Evolutionary conservation across 371 early-diverging fungal species (phyloP), one percentile per base, ranked within the genome.

Genomic region (Phascolomyces articulosus): DNA sequence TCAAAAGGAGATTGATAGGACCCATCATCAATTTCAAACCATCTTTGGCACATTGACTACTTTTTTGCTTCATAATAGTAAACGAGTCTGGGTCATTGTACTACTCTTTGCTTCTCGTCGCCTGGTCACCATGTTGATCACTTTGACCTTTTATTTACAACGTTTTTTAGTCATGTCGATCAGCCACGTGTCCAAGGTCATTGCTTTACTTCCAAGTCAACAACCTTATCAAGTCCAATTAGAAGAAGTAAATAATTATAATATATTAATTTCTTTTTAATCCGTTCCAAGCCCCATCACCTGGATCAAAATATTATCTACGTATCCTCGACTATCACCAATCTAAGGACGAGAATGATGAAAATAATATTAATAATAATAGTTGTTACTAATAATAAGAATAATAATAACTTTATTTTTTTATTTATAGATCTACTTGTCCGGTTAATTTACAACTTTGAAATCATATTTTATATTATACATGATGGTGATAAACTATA

Each of bases 11-110:
- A 59, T 59, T 23, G 28, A 59, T n/a, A 40, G 47, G 2, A 41
- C 28, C 3, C 60, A 59, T 40, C 40, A 29, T n/a, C 60, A 59
- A 29, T 59, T 59, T 29, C 60, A 44, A 27, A 26, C 16, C 13
- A 44, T 59, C 9, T 18, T 59, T 8, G 20, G 28, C 24, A 26
- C 60, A 11, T 27, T 59, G 6, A 34, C 51, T 23, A 24, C 24
- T 10, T 24, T 16, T 16, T 47, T 16, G n/a, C 21, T 47, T 20
- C n/a, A 47, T 47, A 47, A 34, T 11, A 34, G 34, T 3, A 51
- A 51, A 24, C 24, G 23, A 23, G 51, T 51, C 24, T 51, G 51
- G 51, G 23, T 51, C 4, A 51, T 51, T 51, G 51, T 51, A 23
- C 3, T 24, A 51, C 23, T 51, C n/a, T 24, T 51, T 20, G n/a